Evolutionary conservation across 495 filamentous ascomycete genomes (phyloP).

Genomic region (Trichoderma gamsii): DNA sequence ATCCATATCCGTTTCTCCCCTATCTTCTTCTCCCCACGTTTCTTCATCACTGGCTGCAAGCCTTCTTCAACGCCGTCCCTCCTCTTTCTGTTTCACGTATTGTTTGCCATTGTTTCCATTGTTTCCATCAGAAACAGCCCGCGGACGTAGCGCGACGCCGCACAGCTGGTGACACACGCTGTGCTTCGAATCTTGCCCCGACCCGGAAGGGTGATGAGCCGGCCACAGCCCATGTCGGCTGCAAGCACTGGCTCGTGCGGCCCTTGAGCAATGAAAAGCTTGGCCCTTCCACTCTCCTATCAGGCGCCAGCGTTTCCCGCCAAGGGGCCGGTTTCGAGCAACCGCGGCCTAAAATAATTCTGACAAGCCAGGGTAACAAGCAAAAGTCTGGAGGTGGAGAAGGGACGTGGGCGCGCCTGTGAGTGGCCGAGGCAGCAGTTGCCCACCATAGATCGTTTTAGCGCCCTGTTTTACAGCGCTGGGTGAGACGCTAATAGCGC

Average conservation of each 20-base stretch:
- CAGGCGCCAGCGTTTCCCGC: slow-evolving; percentile 9
- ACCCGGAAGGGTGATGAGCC: background rate
- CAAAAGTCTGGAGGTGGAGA: background rate
- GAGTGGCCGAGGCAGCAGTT: background rate
- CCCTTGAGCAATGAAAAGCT: background rate
- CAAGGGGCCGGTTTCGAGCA: background rate
- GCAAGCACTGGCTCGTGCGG: background rate
- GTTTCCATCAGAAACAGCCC: background rate
- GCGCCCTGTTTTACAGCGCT: background rate
- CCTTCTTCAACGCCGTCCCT: background rate
- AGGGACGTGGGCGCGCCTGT: background rate
- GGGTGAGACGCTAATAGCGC: too few species aligned
- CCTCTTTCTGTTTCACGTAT: background rate
- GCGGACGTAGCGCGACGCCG: background rate
- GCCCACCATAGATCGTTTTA: background rate
- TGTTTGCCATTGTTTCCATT: background rate
- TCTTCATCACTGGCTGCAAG: too few species aligned
- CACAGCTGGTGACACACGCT: background rate
- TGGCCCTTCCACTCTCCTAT: background rate
- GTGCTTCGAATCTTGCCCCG: slow-evolving; percentile 6
- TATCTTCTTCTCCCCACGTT: too few species aligned
- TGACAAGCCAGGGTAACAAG: background rate
- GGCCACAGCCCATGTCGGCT: background rate
- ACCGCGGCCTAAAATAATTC: background rate
- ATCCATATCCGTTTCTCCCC: too few species aligned